Conservation (phyloP, 257 asterid genomes). For the Salvia rosmarinus region DNA sequence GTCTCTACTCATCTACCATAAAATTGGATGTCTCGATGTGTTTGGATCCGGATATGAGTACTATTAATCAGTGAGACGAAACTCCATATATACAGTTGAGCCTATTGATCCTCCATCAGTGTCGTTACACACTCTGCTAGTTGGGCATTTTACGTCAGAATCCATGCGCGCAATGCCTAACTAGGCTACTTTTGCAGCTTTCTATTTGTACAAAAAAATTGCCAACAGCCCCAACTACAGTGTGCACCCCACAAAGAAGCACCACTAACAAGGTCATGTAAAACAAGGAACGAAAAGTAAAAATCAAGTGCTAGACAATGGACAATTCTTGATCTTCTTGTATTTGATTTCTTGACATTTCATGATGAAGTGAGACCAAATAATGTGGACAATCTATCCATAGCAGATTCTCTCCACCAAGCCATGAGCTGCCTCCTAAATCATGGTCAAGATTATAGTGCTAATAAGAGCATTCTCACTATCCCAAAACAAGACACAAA, state of each 20-base stretch:
- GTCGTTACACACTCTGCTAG: background rate
- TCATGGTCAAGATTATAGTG: conserved; percentile 30
- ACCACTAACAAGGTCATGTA: conserved; percentile 33
- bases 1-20: background rate
- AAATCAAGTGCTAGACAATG: conserved; percentile 25
- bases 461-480: conserved; percentile 44
- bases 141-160: background rate
- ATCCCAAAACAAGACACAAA: conserved; percentile 27
- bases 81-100: background rate
- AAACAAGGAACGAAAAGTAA: conserved; percentile 1
- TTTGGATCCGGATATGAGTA: background rate
- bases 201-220: background rate
- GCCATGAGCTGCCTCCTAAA: conserved; percentile 29
- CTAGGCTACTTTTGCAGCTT: background rate
- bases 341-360: conserved; percentile 26
- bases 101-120: background rate
- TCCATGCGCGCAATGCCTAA: background rate
- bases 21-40: no score
- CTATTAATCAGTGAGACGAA: background rate
- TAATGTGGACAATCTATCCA: conserved; percentile 50
- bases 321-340: conserved; percentile 32
- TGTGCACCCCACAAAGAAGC: conserved; percentile 42
- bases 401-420: conserved; percentile 45
- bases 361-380: conserved; percentile 46
- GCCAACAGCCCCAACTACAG: conserved; percentile 25